phyloP scores from a whole-genome alignment of 208 protist genomes.

The Leishmania braziliensis region DNA sequence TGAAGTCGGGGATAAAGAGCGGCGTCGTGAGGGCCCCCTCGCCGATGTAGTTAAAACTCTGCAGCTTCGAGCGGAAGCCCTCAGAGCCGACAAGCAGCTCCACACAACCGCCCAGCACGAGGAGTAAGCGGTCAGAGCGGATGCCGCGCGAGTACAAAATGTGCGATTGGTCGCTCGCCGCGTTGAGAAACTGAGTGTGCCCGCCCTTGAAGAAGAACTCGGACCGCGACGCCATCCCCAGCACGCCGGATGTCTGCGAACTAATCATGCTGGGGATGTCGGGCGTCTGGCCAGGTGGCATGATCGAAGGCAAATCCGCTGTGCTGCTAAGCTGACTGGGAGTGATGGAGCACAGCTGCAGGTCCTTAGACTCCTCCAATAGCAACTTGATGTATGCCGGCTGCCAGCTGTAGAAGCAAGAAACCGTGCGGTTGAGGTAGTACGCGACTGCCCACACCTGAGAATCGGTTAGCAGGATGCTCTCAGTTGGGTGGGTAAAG shows the following conservation, averaged over 20 bases:
- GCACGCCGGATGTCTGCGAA: neutral
- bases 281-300: neutral
- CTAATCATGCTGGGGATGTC: slow-evolving; percentile 15
- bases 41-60: slow-evolving; percentile 71
- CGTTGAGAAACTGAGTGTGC: slow-evolving; percentile 43
- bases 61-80: slow-evolving; percentile 51
- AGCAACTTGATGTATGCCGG: slow-evolving; percentile 81
- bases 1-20: slow-evolving; percentile 79
- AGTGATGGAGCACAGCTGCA: slow-evolving; percentile 51
- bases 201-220: slow-evolving; percentile 26
- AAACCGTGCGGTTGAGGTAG: slow-evolving; percentile 72
- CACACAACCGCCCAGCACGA: slow-evolving; percentile 76
- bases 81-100: slow-evolving; percentile 68
- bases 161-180: slow-evolving; percentile 47
- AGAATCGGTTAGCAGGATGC: slow-evolving; percentile 61
- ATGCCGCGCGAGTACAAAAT: slow-evolving; percentile 73
- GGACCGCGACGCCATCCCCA: neutral
- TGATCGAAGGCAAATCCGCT: slow-evolving; percentile 10
- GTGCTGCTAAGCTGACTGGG: neutral
- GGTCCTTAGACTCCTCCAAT: slow-evolving; percentile 72
- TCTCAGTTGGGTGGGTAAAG: slow-evolving; percentile 56
- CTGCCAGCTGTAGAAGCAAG: slow-evolving; percentile 66
- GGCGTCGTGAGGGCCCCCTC: slow-evolving; percentile 70
- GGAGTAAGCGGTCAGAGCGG: slow-evolving; percentile 55
- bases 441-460: slow-evolving; percentile 90